Evolutionary conservation across 495 filamentous ascomycete genomes (phyloP).

Genomic region (Bombardia bombarda): DNA sequence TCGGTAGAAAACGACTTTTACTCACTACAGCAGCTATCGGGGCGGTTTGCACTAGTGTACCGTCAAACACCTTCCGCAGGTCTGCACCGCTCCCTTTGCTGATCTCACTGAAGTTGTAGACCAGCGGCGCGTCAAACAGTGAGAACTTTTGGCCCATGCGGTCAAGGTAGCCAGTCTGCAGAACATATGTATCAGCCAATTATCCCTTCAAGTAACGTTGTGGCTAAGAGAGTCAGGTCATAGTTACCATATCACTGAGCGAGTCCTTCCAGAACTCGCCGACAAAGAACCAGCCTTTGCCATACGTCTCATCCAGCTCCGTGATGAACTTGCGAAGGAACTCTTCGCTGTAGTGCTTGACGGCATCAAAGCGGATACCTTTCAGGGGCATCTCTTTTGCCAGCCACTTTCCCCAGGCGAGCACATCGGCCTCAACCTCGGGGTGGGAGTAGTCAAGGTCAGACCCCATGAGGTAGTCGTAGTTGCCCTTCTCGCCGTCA

Average conservation of each 20-base stretch:
- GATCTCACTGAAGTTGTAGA: slow-evolving; percentile 54
- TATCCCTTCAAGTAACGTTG: no score
- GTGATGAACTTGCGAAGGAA: slow-evolving; percentile 56
- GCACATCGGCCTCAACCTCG: slow-evolving; percentile 55
- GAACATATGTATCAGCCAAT: no score
- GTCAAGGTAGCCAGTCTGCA: slow-evolving; percentile 46
- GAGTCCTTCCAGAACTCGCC: slow-evolving; percentile 65
- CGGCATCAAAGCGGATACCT: slow-evolving; percentile 69
- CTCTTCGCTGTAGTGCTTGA: slow-evolving; percentile 59
- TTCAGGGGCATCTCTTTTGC: slow-evolving; percentile 46
- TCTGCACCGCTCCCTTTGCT: slow-evolving; percentile 46
- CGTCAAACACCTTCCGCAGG: slow-evolving; percentile 52
- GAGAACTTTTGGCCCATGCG: slow-evolving; percentile 48
- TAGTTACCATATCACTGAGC: slow-evolving; percentile 34
- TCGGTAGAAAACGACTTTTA: neutral
- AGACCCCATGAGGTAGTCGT: slow-evolving; percentile 51
- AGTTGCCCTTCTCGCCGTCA: slow-evolving; percentile 60
- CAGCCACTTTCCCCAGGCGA: slow-evolving; percentile 63
- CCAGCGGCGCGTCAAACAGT: slow-evolving; percentile 60
- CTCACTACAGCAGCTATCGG: slow-evolving; percentile 57
- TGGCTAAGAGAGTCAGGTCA: neutral
- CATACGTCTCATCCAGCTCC: slow-evolving; percentile 40
- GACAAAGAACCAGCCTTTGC: slow-evolving; percentile 54
- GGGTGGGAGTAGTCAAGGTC: slow-evolving; percentile 60
- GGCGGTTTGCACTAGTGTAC: slow-evolving; percentile 47